phyloP scores from a whole-genome alignment of 177 flowering plant species.

The Vitis hybrid region DNA sequence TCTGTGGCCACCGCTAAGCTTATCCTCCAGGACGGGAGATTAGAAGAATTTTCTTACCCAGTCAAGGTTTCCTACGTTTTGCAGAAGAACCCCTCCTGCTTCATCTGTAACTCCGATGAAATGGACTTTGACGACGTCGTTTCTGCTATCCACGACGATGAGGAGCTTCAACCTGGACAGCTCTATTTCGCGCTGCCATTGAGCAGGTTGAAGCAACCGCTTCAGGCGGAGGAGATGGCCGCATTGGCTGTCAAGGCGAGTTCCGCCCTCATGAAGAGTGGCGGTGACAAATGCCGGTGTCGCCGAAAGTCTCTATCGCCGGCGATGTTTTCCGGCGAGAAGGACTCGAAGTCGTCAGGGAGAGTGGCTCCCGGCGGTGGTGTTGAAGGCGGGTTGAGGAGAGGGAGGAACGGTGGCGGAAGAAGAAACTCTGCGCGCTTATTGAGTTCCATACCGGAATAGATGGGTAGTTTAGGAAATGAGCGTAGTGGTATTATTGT shows the following conservation, averaged over 20 bases:
- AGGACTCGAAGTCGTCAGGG: slow-evolving; percentile 1
- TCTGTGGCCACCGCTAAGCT: slow-evolving; percentile 20
- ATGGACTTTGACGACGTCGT: slow-evolving; percentile 59
- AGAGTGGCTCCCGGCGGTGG: slow-evolving; percentile 8
- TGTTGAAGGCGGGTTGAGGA: slow-evolving; percentile 4
- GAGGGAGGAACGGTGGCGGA: slow-evolving; percentile 8
- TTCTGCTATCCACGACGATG: slow-evolving; percentile 36
- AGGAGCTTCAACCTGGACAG: slow-evolving; percentile 53
- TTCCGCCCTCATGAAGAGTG: slow-evolving; percentile 41
- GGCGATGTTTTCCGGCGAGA: slow-evolving; percentile 8
- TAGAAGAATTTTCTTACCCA: slow-evolving; percentile 37
- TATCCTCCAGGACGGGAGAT: slow-evolving; percentile 32
- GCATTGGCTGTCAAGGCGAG: slow-evolving; percentile 73
- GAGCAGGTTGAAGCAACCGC: slow-evolving; percentile 25
- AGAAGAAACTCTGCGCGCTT: slow-evolving; percentile 20
- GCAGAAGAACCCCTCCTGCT: slow-evolving; percentile 27
- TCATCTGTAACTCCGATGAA: slow-evolving; percentile 62
- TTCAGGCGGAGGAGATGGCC: slow-evolving; percentile 50
- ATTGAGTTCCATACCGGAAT: slow-evolving; percentile 41
- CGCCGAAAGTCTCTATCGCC: slow-evolving; percentile 16
- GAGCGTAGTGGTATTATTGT: slow-evolving; percentile 9
- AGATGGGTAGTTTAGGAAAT: slow-evolving; percentile 15
- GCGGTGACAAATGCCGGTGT: slow-evolving; percentile 22
- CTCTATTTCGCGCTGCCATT: slow-evolving; percentile 57
- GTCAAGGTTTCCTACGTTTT: slow-evolving; percentile 38